A percentile compares a stretch with the other conserved stretches of the same genome.
phyloP scores from a whole-genome alignment of 208 protist species.

The Vickermania ingenoplastis region DNA sequence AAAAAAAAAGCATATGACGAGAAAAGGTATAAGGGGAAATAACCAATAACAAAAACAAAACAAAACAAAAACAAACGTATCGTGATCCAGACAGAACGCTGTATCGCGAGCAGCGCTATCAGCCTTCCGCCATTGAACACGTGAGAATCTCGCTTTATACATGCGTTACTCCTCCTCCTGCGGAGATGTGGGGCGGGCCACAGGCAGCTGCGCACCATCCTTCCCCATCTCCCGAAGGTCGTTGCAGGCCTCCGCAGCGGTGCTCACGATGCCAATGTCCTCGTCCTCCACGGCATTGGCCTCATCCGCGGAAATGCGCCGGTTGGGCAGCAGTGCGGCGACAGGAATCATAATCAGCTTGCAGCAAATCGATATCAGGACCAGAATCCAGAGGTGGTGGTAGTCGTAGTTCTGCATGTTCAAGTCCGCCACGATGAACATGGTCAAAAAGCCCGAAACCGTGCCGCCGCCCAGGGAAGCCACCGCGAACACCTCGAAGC shows the following conservation, averaged over 20 bases:
- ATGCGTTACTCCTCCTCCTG: too few relatives aligned
- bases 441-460: background rate
- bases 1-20: background rate
- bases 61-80: background rate
- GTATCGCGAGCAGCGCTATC: background rate
- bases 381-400: conserved; percentile 2
- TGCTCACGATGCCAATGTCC: too few relatives aligned
- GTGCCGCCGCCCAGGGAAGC: conserved; percentile 1
- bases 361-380: conserved; percentile 15
- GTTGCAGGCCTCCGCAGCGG: too few relatives aligned
- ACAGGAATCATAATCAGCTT: conserved; percentile 32
- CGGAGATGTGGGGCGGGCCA: background rate
- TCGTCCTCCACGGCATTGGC: background rate
- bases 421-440: background rate
- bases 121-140: too few relatives aligned
- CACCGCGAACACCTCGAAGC: conserved; percentile 4
- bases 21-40: conserved; percentile 2
- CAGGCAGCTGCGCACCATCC: background rate
- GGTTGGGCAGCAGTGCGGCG: conserved; percentile 22
- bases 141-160: too few relatives aligned
- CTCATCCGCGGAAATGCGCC: conserved; percentile 3
- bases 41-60: background rate
- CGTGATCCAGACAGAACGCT: background rate
- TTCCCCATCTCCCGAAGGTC: too few relatives aligned
- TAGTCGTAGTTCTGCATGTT: conserved; percentile 13